These are phyloP conservation scores for Starmera dryadoides DNA, from an alignment of 805 yeast species.

Conservation along the genomic window DNA sequence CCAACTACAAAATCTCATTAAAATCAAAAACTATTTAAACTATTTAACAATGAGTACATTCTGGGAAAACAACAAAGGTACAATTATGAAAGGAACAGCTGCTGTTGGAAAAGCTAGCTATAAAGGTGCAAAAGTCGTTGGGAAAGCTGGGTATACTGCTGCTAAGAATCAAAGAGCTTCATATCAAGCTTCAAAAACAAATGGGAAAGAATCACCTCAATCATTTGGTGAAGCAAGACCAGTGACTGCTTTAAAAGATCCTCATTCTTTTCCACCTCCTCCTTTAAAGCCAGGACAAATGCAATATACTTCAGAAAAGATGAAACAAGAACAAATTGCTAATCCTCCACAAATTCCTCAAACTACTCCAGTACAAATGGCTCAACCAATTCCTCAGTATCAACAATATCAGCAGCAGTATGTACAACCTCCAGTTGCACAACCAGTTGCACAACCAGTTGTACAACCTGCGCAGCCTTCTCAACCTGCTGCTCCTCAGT, in stretches of 20 bases:
- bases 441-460: conserved; percentile 8
- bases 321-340: not conserved
- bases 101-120: conserved; percentile 29
- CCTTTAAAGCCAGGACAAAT: conserved; percentile 31
- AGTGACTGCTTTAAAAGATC: conserved; percentile 8
- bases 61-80: conserved; percentile 35
- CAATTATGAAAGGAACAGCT: conserved; percentile 27
- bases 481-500: conserved; percentile 7
- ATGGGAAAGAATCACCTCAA: conserved; percentile 12
- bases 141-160: conserved; percentile 33
- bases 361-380: not conserved
- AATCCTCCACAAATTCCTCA: not conserved
- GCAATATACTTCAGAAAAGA: conserved; percentile 21
- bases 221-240: conserved; percentile 8
- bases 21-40: not conserved
- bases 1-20: not conserved
- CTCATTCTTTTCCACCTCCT: conserved; percentile 27
- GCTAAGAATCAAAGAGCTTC: conserved; percentile 24
- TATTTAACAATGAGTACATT: conserved; percentile 20
- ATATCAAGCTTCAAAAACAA: conserved; percentile 12
- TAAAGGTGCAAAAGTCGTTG: conserved; percentile 31
- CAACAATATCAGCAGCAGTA: conserved; percentile 1
- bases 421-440: conserved; percentile 2
- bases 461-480: conserved; percentile 3
- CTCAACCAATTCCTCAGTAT: conserved; percentile 5